Evolutionary conservation across 2,329 filamentous ascomycete genomes (phyloP).

Genomic region (Beauveria sp.): DNA sequence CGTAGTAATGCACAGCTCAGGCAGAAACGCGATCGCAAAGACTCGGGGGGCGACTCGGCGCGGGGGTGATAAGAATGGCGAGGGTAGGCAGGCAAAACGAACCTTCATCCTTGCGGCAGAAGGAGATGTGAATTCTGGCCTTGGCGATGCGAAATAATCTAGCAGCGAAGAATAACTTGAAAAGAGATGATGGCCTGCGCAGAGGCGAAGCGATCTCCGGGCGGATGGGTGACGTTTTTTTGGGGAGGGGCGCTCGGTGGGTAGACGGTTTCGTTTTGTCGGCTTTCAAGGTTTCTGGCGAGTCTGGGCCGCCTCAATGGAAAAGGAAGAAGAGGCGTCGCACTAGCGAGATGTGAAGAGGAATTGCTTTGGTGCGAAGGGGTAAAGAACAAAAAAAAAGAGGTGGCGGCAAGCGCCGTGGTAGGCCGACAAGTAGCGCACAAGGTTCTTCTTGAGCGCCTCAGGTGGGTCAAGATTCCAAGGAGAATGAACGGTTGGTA

Average conservation of each 20-base stretch:
- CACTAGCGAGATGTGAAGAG: not conserved
- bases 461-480: not conserved
- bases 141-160: not conserved
- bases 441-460: not conserved
- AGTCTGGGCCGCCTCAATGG: not conserved
- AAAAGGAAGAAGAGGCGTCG: not conserved
- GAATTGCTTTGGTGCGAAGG: not conserved
- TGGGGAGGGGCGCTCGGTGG: not conserved
- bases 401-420: constrained; percentile 8
- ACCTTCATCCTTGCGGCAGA: constrained; percentile 4
- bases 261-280: not conserved
- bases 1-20: not conserved
- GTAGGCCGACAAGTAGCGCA: constrained; percentile 3
- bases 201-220: not conserved
- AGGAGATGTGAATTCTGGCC: not conserved
- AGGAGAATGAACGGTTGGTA: not conserved
- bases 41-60: not conserved
- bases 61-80: not conserved
- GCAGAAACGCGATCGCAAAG: not conserved
- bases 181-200: not conserved
- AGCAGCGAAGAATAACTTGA: not conserved
- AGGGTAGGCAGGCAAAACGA: not conserved
- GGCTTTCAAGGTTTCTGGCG: not conserved
- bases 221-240: not conserved
- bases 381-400: not conserved